Evolutionary conservation across 345 rosid genomes (phyloP).

Genomic region (Pistacia vera): DNA sequence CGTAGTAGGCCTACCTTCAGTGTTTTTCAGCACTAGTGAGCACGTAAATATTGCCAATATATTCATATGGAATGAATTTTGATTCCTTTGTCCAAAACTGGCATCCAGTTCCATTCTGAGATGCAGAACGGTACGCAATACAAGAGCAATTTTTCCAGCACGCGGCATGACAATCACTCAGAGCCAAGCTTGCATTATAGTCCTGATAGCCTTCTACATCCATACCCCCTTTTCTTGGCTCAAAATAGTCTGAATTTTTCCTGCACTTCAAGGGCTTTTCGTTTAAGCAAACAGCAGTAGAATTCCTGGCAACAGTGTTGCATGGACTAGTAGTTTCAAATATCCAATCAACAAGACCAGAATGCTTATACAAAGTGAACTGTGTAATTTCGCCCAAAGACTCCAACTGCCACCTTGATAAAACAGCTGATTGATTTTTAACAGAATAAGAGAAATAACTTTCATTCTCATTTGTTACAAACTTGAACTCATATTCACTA

Average conservation of each 20-base stretch:
- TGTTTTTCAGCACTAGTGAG: conserved; percentile 15
- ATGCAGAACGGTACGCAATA: conserved; percentile 36
- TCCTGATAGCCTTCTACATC: conserved; percentile 14
- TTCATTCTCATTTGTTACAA: conserved; percentile 36
- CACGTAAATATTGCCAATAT: conserved; percentile 30
- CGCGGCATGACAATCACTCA: conserved; percentile 58
- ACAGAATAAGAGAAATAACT: conserved; percentile 51
- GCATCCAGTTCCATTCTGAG: conserved; percentile 45
- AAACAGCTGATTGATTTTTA: conserved; percentile 27
- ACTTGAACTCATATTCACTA: conserved; percentile 42
- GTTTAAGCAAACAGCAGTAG: conserved; percentile 42
- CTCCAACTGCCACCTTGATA: conserved; percentile 52
- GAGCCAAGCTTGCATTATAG: conserved; percentile 26
- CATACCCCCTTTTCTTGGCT: conserved; percentile 49
- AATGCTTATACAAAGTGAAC: conserved; percentile 25
- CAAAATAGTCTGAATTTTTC: conserved; percentile 44
- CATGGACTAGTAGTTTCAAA: conserved; percentile 39
- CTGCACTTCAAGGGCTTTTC: conserved; percentile 52
- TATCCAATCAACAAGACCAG: conserved; percentile 17
- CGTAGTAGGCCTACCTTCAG: neutral
- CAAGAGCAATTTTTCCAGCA: conserved; percentile 72
- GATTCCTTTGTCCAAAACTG: conserved; percentile 46
- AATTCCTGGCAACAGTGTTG: conserved; percentile 35
- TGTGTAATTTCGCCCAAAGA: conserved; percentile 48
- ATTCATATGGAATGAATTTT: conserved; percentile 31